Evolutionary conservation across 208 protist genomes (phyloP), one percentile per base, ranked within the genome.

Genomic region (Trypanosoma platydactyli): DNA sequence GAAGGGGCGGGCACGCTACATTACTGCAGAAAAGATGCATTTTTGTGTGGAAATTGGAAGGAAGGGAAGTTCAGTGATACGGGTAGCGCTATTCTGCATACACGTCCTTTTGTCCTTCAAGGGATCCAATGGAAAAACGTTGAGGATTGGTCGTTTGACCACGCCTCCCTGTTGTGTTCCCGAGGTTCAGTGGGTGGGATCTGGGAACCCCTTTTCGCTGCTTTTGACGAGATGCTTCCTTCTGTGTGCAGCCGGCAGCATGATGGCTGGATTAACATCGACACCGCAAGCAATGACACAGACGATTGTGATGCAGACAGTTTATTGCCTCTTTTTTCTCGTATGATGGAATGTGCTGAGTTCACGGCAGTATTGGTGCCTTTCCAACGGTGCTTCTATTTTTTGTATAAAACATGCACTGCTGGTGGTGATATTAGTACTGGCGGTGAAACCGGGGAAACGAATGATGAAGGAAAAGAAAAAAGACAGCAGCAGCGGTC

Each of bases 181-280:
- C 33, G 54, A 24, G 55, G 53, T 3, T 67, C 77, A 20, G 45
- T 84, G 16, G 80, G 76, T 58, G 86, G 86, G 38, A 73, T 84
- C 45, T 92, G 86, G 86, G 86, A 92, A 55, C 83, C 83, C 0
- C 68, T 92, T 3, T 86, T 89, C 58, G 38, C n/a, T 40, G 46
- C 5, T 5, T 70, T 92, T 46, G 86, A 92, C 51, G 68, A 72
- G 33, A 44, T 58, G 27, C 54, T 80, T 29, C 40, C 71, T 13
- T 51, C 66, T 42, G 29, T 53, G n/a, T 9, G 35, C 20, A 22
- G 59, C 27, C 5, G n/a, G 27, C 52, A 56, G 40, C 25, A 76
- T 12, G 25, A 16, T 24, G 25, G 35, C 5, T 27, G 22, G 0
- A 20, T 18, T 42, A n/a, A 5, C 25, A 35, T 11, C 13, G 33